Base-by-base conservation (phyloP, 106 monocot genomes). In the Acorus calamus region DNA sequence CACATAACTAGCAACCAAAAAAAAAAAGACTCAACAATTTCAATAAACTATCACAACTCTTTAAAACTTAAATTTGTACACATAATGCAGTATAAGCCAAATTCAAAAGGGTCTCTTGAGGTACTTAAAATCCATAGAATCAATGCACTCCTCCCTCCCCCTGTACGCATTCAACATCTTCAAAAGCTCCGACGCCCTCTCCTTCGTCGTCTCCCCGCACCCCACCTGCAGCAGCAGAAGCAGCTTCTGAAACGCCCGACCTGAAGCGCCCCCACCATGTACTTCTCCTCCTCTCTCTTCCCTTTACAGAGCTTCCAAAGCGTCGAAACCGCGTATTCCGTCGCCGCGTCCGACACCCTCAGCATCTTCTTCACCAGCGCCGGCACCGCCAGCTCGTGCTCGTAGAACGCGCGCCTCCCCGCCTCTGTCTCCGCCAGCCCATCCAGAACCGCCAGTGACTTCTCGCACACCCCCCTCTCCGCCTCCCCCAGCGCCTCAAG, bases 171-270 rank as follows among this genome's bases (percentile, higher is more conserved):
- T 88, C 69, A 88, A 55, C 11, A 83, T 12, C 78, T 81, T 88
- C 61, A 88, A 59, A 60, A 88, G 46, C 42, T 77, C 73, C 4
- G 65, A 81, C 3, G 74, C 79, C 66, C 75, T 86, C 73, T 72
- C 83, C 78, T 90, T 90, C 0, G 75, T 70, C n/a, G 57, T 57
- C 6, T 50, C 73, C 11, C 70, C 66, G 65, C 79, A 82, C 0
- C 83, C 89, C 0, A 80, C 72, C 62, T 86, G 86, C 59, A 89
- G 49, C 53, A 86, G 74, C 55, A 90, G 62, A 69, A 90, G 41
- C 47, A 83, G 53, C 77, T 89, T 89, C 81, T 85, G 85, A 50
- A 89, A 80, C 5, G 77, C 83, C 4, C 89, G 4, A 80, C 77
- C 52, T 73, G 75, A 3, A 80, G 42, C 45, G 86, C 83, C 66